A percentile compares a stretch with the other conserved stretches of the same genome.
phyloP scores from a whole-genome alignment of 1,139 yeast genomes.

The Scheffersomyces insectosa region DNA sequence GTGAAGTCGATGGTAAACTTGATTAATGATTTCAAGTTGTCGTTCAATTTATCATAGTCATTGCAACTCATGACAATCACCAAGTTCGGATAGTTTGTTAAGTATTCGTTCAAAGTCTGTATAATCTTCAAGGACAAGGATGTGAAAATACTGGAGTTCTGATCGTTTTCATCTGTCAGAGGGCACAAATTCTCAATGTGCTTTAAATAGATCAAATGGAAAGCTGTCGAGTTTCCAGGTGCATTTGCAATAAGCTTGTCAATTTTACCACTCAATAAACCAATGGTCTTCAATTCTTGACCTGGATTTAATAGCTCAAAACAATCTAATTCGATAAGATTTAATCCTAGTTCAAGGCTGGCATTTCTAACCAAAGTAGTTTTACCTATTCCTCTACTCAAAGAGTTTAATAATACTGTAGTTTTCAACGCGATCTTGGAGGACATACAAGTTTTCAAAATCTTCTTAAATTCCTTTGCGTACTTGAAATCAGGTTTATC shows the following conservation, averaged over 20 bases:
- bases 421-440: constrained; percentile 51
- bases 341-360: constrained; percentile 63
- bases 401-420: constrained; percentile 65
- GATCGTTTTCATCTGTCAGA: constrained; percentile 63
- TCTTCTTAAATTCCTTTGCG: constrained; percentile 53
- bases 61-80: constrained; percentile 70
- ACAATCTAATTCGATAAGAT: constrained; percentile 71
- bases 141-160: constrained; percentile 54
- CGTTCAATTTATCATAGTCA: constrained; percentile 71
- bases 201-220: constrained; percentile 54
- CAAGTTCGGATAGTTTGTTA: constrained; percentile 35
- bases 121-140: constrained; percentile 61
- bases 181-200: constrained; percentile 78
- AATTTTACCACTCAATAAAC: constrained; percentile 70
- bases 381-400: constrained; percentile 81
- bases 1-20: constrained; percentile 76
- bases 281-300: constrained; percentile 78
- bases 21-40: constrained; percentile 62
- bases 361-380: constrained; percentile 58
- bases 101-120: constrained; percentile 59
- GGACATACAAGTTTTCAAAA: constrained; percentile 46
- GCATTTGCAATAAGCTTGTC: constrained; percentile 48
- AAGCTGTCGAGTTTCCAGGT: constrained; percentile 19
- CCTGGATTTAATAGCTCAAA: constrained; percentile 63
- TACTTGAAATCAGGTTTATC: constrained; percentile 38